Conservation (phyloP, 2,329 filamentous ascomycete species). For the Neofusicoccum ribis region DNA sequence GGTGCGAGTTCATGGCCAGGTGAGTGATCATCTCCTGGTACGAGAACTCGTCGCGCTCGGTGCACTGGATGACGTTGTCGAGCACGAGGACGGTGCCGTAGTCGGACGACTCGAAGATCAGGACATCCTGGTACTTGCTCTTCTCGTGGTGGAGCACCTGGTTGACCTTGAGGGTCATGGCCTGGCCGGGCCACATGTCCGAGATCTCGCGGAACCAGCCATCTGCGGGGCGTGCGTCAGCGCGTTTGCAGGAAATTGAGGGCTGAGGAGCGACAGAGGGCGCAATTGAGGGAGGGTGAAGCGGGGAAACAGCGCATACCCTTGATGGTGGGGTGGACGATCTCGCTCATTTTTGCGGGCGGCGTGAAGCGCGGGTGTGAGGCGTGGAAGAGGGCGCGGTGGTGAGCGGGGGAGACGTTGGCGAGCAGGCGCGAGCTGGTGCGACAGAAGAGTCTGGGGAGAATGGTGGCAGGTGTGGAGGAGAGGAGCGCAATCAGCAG, state of each 20-base stretch:
- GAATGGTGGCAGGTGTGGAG: neutral
- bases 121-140: slow-evolving; percentile 97
- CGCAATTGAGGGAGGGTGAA: neutral
- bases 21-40: slow-evolving; percentile 99
- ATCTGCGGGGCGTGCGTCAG: slow-evolving; percentile 60
- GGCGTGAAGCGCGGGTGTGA: neutral
- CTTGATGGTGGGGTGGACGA: slow-evolving; percentile 76
- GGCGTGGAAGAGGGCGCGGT: neutral
- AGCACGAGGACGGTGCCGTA: slow-evolving; percentile 94
- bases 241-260: neutral
- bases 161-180: slow-evolving; percentile 92
- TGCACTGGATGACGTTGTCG: slow-evolving; percentile 99
- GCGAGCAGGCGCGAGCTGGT: neutral
- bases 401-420: neutral
- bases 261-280: neutral
- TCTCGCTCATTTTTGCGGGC: slow-evolving; percentile 63
- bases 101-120: slow-evolving; percentile 98
- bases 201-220: slow-evolving; percentile 99
- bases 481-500: neutral
- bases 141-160: slow-evolving; percentile 99
- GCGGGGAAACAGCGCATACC: slow-evolving; percentile 47
- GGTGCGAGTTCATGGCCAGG: slow-evolving; percentile 97
- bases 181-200: slow-evolving; percentile 96
- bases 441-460: neutral
- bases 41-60: slow-evolving; percentile 97